Percentiles rank a stretch among this genome's conserved stretches.
Conservation (phyloP, 495 filamentous ascomycete species). For the Aspergillus conjunctus region DNA sequence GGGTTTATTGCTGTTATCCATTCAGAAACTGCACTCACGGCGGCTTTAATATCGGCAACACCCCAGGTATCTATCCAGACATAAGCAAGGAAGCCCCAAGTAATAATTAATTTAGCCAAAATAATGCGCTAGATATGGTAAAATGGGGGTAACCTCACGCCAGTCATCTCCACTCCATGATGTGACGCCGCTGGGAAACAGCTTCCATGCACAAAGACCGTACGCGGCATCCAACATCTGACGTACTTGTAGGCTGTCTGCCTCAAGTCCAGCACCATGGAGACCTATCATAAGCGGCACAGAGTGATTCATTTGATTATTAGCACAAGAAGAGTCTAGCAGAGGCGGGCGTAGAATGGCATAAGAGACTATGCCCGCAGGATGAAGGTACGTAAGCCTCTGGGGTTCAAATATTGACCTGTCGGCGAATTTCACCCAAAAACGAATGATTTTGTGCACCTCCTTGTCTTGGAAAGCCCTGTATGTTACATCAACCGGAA, state of each 20-base stretch:
- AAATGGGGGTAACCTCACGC: slow-evolving; percentile 44
- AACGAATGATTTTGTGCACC: slow-evolving; percentile 11
- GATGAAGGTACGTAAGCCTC: slow-evolving; percentile 59
- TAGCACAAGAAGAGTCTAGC: neutral
- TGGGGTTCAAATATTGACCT: slow-evolving; percentile 46
- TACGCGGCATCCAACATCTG: slow-evolving; percentile 51
- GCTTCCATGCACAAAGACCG: slow-evolving; percentile 56
- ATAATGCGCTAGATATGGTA: neutral
- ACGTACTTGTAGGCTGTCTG: slow-evolving; percentile 47
- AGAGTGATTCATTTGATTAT: neutral
- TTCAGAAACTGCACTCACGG: slow-evolving; percentile 47
- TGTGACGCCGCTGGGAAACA: slow-evolving; percentile 62
- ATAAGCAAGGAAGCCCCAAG: neutral
- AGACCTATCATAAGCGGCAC: slow-evolving; percentile 30
- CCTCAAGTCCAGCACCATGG: slow-evolving; percentile 62
- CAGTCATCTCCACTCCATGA: slow-evolving; percentile 66
- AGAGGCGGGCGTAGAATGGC: slow-evolving; percentile 61
- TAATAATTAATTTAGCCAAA: neutral
- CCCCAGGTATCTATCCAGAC: slow-evolving; percentile 54
- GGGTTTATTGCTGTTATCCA: slow-evolving; percentile 55
- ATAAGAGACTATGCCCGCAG: slow-evolving; percentile 60
- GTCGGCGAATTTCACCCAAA: slow-evolving; percentile 22
- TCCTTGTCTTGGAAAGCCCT: neutral
- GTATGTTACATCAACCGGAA: slow-evolving; percentile 19
- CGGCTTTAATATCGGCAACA: slow-evolving; percentile 57